A percentile compares a stretch with the other conserved stretches of the same genome.
Evolutionary conservation across 129 eudicot genomes (phyloP).

Genomic region (Cynara cardunculus): DNA sequence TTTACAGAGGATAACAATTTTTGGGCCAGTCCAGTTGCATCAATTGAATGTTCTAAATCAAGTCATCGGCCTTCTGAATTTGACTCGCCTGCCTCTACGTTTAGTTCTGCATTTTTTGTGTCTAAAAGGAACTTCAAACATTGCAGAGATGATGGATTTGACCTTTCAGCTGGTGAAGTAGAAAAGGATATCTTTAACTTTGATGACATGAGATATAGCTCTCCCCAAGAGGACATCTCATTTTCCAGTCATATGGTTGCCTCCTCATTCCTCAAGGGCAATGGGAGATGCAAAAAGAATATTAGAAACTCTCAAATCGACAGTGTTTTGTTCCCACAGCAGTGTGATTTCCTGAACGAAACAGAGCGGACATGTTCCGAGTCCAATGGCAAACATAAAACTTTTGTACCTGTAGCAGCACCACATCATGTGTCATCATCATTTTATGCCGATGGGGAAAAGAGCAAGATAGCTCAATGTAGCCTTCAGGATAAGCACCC

Average conservation of each 20-base stretch:
- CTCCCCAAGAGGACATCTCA: conserved; percentile 6
- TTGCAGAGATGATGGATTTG: conserved; percentile 9
- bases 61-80: conserved; percentile 17
- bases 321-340: conserved; percentile 22
- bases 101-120: conserved; percentile 2
- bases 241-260: not conserved
- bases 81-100: conserved; percentile 27
- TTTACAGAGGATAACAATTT: conserved; percentile 21
- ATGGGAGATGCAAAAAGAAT: conserved; percentile 23
- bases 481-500: conserved; percentile 21
- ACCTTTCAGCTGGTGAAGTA: conserved; percentile 21
- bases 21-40: conserved; percentile 30
- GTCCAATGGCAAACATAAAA: conserved; percentile 20
- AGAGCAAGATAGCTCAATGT: conserved; percentile 7
- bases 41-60: conserved; percentile 16
- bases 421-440: conserved; percentile 16
- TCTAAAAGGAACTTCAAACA: conserved; percentile 19
- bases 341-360: conserved; percentile 27
- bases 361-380: conserved; percentile 23
- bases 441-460: conserved; percentile 6
- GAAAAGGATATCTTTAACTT: conserved; percentile 15
- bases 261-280: not conserved
- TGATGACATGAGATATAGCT: conserved; percentile 13
- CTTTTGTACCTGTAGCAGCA: conserved; percentile 10
- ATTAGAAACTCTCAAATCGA: conserved; percentile 9